Percentiles rank a stretch among this genome's conserved stretches.
These are phyloP conservation scores for Parsonsia alboflavescens DNA, from an alignment of 257 asterid species.

Conservation along the genomic window DNA sequence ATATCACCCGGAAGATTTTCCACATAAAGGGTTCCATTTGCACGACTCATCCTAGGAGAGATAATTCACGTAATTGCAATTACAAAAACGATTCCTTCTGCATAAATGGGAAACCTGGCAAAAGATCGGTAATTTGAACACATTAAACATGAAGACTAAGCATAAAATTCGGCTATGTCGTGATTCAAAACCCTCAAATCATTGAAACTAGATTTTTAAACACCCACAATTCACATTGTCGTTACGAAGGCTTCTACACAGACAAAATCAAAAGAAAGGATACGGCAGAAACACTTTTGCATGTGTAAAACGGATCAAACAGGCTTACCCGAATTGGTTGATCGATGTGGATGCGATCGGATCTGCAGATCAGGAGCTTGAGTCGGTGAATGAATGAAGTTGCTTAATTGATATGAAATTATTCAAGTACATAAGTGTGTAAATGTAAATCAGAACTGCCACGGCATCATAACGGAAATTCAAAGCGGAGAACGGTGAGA, in stretches of 20 bases:
- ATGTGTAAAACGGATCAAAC: background rate
- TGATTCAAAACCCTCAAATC: background rate
- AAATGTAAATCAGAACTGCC: background rate
- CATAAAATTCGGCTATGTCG: background rate
- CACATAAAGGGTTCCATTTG: constrained; percentile 87
- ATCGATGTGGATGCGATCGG: background rate
- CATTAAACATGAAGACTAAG: background rate
- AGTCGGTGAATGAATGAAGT: background rate
- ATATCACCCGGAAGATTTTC: constrained; percentile 98
- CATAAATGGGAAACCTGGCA: background rate
- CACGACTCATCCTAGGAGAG: constrained; percentile 73
- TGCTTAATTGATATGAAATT: background rate
- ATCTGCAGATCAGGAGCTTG: constrained; percentile 7
- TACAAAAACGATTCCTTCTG: background rate
- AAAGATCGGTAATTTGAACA: background rate
- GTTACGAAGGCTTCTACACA: background rate
- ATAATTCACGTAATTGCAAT: background rate
- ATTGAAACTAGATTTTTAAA: background rate
- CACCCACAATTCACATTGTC: background rate
- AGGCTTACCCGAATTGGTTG: background rate
- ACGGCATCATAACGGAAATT: background rate
- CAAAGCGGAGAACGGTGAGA: background rate
- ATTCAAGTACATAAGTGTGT: background rate
- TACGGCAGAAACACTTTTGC: background rate
- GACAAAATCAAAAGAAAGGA: background rate